A percentile compares a stretch with the other conserved stretches of the same genome.
Evolutionary conservation across 352 stramenopile species (phyloP).

Genomic region (Saprolegnia diclina): DNA sequence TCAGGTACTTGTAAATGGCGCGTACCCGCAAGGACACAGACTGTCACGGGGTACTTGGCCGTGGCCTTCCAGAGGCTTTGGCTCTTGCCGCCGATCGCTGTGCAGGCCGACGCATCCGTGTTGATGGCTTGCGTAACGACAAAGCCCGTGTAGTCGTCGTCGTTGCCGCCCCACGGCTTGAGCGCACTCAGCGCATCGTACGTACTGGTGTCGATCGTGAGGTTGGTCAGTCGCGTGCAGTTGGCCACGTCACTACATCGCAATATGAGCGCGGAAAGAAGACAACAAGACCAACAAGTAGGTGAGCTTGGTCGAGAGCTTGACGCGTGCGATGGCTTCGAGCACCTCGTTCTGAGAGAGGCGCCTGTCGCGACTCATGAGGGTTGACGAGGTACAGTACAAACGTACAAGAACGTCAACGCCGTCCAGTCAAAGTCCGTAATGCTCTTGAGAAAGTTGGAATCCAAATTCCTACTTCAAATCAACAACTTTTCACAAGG

Average conservation of each 20-base stretch:
- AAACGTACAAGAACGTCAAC: neutral
- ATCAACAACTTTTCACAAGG: neutral
- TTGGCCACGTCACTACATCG: neutral
- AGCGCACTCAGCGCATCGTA: neutral
- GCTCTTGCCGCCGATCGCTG: neutral
- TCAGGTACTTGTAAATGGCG: too few species aligned
- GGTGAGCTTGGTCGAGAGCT: conserved; percentile 5
- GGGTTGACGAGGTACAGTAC: neutral
- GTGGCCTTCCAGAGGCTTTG: neutral
- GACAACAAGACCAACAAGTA: neutral
- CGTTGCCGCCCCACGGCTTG: neutral
- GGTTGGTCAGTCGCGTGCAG: neutral
- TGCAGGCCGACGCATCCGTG: neutral
- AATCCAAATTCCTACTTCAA: neutral
- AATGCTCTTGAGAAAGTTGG: neutral
- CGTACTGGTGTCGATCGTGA: neutral
- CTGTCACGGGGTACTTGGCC: too few species aligned
- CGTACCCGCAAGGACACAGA: too few species aligned
- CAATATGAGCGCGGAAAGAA: neutral
- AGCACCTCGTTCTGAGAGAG: neutral
- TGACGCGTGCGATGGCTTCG: neutral
- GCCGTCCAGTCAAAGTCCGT: neutral
- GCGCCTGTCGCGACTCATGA: neutral
- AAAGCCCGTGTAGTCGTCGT: neutral
- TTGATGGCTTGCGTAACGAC: neutral